Evolutionary conservation across 2,329 filamentous ascomycete species (phyloP), one percentile per base, ranked within the genome.

Genomic region (Neoarthrinium moseri): DNA sequence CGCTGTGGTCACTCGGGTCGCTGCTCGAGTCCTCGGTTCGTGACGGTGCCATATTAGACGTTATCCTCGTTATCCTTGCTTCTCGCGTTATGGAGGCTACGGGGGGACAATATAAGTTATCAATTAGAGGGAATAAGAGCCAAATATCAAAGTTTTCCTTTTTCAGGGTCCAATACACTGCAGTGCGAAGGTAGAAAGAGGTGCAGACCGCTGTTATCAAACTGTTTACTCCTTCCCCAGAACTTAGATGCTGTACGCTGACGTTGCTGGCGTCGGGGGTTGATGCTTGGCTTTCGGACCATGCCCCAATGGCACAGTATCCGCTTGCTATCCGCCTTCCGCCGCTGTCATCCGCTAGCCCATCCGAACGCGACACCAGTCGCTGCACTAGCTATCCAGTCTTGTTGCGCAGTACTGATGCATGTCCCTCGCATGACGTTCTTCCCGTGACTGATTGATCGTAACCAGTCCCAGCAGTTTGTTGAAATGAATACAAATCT

Each of bases 31-130:
- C 46, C 46, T 38, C 26, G 17, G 41, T 27, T 35, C 51, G 50
- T 24, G 52, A 53, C n/a, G 55, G 55, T 26, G 52, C 55, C 47
- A 57, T 57, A 45, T 47, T 43, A n/a, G n/a, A n/a, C n/a, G n/a
- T n/a, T n/a, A n/a, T n/a, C n/a, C n/a, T n/a, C n/a, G n/a, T n/a
- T n/a, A n/a, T n/a, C n/a, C n/a, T n/a, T n/a, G n/a, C n/a, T n/a
- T n/a, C n/a, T n/a, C n/a, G n/a, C n/a, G n/a, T n/a, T n/a, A n/a
- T n/a, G n/a, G n/a, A n/a, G n/a, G n/a, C n/a, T n/a, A n/a, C n/a
- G n/a, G n/a, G n/a, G n/a, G n/a, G n/a, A n/a, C n/a, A n/a, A n/a
- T n/a, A n/a, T n/a, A n/a, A n/a, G n/a, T n/a, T n/a, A n/a, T n/a
- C n/a, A n/a, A n/a, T n/a, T n/a, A n/a, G n/a, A n/a, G n/a, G n/a